Evolutionary conservation across 208 protist species (phyloP).

Genomic region (Vickermania ingenoplastis): DNA sequence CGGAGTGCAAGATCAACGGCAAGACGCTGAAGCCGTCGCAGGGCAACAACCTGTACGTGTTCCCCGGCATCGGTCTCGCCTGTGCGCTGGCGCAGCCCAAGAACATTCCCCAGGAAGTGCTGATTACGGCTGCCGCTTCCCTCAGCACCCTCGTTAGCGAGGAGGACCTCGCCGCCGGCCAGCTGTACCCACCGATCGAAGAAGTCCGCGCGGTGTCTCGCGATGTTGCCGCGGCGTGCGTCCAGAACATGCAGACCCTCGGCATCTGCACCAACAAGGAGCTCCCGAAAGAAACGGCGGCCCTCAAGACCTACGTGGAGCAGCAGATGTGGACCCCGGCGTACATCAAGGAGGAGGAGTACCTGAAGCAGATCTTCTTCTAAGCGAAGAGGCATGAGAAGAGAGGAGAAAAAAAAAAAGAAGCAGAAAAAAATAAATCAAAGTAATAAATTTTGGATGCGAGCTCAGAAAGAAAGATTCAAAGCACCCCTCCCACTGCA

Average conservation of each 20-base stretch:
- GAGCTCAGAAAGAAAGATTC: no score
- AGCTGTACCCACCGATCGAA: constrained; percentile 50
- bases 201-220: constrained; percentile 28
- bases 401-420: no score
- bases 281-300: constrained; percentile 24
- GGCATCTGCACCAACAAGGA: constrained; percentile 20
- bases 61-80: constrained; percentile 90
- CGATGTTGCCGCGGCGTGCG: constrained; percentile 36
- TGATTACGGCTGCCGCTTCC: constrained; percentile 58
- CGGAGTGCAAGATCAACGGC: constrained; percentile 51
- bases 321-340: constrained; percentile 36
- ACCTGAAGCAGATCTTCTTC: constrained; percentile 27
- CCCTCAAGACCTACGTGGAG: constrained; percentile 28
- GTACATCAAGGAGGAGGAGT: constrained; percentile 43
- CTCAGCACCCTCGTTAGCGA: constrained; percentile 47
- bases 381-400: background rate
- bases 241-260: constrained; percentile 32
- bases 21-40: constrained; percentile 66
- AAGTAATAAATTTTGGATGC: constrained; percentile 1
- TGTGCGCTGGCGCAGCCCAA: constrained; percentile 53
- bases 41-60: constrained; percentile 94
- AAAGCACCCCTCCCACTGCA: no score
- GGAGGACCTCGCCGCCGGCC: constrained; percentile 9
- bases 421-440: no score
- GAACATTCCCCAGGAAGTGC: constrained; percentile 84